phyloP scores from a whole-genome alignment of 108 stramenopile species.

The Asterionellopsis glacialis region DNA sequence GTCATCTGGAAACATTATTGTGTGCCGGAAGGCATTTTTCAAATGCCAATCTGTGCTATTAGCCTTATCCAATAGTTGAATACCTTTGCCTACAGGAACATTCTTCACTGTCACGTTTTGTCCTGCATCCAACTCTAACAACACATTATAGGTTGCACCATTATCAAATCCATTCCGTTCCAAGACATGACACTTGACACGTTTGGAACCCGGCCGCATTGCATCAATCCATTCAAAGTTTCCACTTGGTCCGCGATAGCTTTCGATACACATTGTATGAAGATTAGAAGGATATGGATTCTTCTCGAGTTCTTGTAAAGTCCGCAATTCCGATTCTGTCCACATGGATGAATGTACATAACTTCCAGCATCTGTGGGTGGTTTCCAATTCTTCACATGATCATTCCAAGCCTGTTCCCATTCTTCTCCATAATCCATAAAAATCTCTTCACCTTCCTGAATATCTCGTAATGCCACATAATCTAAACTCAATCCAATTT shows the following conservation, averaged over 20 bases:
- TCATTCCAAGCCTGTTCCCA: conserved; percentile 17
- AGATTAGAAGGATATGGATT: conserved; percentile 16
- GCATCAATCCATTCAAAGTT: not conserved
- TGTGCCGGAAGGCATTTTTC: conserved; percentile 27
- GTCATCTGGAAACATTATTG: conserved; percentile 24
- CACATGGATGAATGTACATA: conserved; percentile 3
- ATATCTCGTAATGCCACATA: conserved; percentile 59
- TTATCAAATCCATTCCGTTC: not conserved
- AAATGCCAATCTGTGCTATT: conserved; percentile 17
- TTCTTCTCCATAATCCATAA: conserved; percentile 52
- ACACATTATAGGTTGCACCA: not conserved
- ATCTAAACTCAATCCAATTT: conserved; percentile 51
- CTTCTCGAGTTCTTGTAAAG: not conserved
- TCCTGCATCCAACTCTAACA: not conserved
- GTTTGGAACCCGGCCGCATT: not conserved
- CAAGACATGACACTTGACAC: not conserved
- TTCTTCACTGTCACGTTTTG: conserved; percentile 1
- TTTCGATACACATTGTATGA: conserved; percentile 1
- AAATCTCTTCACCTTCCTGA: conserved; percentile 47
- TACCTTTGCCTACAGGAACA: conserved; percentile 11
- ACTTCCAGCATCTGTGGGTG: not conserved
- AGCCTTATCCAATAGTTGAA: conserved; percentile 11
- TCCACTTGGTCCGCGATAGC: not conserved
- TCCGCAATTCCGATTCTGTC: conserved; percentile 6
- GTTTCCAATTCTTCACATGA: conserved; percentile 6